These are phyloP conservation scores for Anisodus acutangulus DNA, from an alignment of 257 asterid species.

Conservation along the genomic window DNA sequence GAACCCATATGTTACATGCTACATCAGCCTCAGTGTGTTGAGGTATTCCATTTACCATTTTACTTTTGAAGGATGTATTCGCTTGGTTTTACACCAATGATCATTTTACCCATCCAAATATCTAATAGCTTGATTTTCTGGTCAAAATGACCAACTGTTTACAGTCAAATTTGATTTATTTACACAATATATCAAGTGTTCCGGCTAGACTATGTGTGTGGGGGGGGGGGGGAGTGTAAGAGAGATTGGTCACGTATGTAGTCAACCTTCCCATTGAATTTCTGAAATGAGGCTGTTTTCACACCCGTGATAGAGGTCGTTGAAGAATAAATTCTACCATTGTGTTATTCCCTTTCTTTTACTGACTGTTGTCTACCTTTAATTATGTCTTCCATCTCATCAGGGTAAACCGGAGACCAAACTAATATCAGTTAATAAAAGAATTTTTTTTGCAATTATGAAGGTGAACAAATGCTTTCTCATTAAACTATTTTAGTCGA, in stretches of 20 bases:
- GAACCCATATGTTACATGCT: too few relatives aligned
- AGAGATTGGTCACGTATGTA: background rate
- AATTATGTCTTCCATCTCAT: background rate
- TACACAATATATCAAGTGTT: background rate
- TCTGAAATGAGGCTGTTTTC: background rate
- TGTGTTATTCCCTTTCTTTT: background rate
- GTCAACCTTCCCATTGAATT: slow-evolving; percentile 6
- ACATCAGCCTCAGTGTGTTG: background rate
- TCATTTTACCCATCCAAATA: background rate
- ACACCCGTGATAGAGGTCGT: background rate
- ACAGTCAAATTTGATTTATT: background rate
- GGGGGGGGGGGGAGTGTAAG: background rate
- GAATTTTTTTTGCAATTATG: background rate
- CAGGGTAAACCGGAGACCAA: background rate
- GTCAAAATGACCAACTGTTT: too few relatives aligned
- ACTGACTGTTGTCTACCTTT: background rate
- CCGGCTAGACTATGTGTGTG: background rate
- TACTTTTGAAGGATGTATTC: background rate
- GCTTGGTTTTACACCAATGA: background rate
- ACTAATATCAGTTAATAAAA: background rate
- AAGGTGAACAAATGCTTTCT: background rate
- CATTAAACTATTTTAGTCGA: background rate
- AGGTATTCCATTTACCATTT: background rate
- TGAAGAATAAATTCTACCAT: background rate
- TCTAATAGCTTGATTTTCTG: background rate